phyloP scores from a whole-genome alignment of 257 asterid species.

The Solanum chiquidenum region DNA sequence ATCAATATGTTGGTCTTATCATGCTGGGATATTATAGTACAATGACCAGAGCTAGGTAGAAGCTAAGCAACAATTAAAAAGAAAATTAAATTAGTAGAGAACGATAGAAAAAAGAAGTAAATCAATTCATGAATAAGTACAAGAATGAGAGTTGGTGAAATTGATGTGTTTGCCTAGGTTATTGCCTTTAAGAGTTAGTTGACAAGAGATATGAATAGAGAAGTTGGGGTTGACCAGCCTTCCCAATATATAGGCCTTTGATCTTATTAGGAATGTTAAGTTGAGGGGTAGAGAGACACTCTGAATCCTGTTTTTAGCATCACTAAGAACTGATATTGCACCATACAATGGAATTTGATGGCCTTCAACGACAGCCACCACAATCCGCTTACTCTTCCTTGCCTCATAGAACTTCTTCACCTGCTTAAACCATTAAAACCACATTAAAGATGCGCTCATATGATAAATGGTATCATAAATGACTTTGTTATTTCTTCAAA shows the following conservation, averaged over 20 bases:
- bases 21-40: too few species aligned
- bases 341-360: conserved; percentile 87
- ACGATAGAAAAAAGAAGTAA: not conserved
- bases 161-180: conserved; percentile 51
- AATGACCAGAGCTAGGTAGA: too few species aligned
- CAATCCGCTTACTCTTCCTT: conserved; percentile 51
- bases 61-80: not conserved
- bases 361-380: conserved; percentile 40
- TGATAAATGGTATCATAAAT: not conserved
- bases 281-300: conserved; percentile 49
- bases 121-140: conserved; percentile 31
- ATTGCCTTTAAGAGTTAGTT: conserved; percentile 40
- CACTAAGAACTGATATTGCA: conserved; percentile 43
- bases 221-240: conserved; percentile 67
- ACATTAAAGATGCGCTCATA: not conserved
- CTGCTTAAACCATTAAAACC: conserved; percentile 20
- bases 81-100: not conserved
- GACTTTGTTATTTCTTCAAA: not conserved
- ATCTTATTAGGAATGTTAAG: conserved; percentile 54
- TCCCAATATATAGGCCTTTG: conserved; percentile 74
- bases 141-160: conserved; percentile 26
- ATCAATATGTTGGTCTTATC: too few species aligned
- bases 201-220: conserved; percentile 29
- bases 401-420: conserved; percentile 53
- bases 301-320: conserved; percentile 26